Base-by-base conservation (phyloP, 106 monocot species). In the Iris macrosiphon region DNA sequence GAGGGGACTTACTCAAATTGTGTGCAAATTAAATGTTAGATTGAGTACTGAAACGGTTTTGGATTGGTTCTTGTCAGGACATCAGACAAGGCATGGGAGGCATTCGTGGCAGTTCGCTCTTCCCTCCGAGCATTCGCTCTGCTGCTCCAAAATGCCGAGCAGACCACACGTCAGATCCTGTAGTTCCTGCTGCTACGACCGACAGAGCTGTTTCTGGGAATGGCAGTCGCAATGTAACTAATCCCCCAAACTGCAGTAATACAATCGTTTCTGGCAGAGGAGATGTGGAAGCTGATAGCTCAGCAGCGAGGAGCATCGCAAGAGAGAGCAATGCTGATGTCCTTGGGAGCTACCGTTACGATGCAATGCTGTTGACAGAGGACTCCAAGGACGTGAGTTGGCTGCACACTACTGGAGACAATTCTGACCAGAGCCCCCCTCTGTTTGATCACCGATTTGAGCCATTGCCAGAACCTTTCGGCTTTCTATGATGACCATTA, bases 391-490 rank as follows among this genome's bases (percentile, higher is more conserved):
- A 73, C 69, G 82, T 72, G 41, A 95, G 63, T 47, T 95, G 89
- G 94, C 63, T 95, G 44, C 94, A 82, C 42, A 78, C 74, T 14
- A 32, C 67, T 7, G 94, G 85, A 43, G 89, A 76, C 43, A 76
- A 69, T 28, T 64, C 66, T 7, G 88, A 89, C 53, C 78, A 79
- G 48, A 71, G 79, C 70, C 29, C 71, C n/a, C 65, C 71, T 15
- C 41, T 78, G 22, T 88, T 93, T 51, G 84, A 88, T 45, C 88
- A 84, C 46, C 72, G 81, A 17, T 84, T 88, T 23, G 88, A 94
- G 48, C 66, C 75, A 0, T 65, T 79, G 0, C 94, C 94, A 0
- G 89, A 89, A 62, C 89, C 88, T 6, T 89, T 95, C 35, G 64
- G 64, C 40, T 65, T 61, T 41, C 49, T 75, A 45, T 66, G 57